phyloP scores from a whole-genome alignment of 2,329 filamentous ascomycete species.

The Sclerotinia sclerotiorum region DNA sequence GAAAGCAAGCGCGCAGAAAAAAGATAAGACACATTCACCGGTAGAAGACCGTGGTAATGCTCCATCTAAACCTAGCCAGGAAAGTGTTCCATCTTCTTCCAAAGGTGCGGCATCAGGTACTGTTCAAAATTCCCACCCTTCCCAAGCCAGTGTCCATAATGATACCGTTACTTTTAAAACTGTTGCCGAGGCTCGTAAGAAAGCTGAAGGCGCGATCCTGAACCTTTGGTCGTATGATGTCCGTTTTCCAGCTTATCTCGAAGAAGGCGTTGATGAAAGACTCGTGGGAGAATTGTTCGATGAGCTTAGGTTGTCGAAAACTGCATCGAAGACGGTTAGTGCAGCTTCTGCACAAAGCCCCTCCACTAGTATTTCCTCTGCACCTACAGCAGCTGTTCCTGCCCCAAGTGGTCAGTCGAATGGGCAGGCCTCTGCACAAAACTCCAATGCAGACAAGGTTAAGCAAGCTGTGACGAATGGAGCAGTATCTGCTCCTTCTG shows the following conservation, averaged over 20 bases:
- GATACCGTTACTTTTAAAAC: slow-evolving; percentile 19
- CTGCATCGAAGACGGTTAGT: slow-evolving; percentile 30
- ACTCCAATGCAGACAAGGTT: neutral
- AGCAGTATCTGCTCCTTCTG: neutral
- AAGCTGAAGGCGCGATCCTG: slow-evolving; percentile 67
- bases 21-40: neutral
- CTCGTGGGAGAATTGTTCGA: slow-evolving; percentile 65
- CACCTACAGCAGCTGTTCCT: neutral
- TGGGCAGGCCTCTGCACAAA: neutral
- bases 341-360: slow-evolving; percentile 12
- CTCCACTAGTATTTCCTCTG: slow-evolving; percentile 11
- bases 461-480: slow-evolving; percentile 10
- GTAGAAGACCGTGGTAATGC: neutral
- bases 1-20: slow-evolving; percentile 1
- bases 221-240: slow-evolving; percentile 66
- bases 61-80: slow-evolving; percentile 9
- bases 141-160: neutral
- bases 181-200: slow-evolving; percentile 43
- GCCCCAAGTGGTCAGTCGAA: slow-evolving; percentile 1
- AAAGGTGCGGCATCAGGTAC: neutral
- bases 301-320: slow-evolving; percentile 58
- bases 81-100: neutral
- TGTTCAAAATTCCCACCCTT: neutral
- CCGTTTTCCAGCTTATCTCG: slow-evolving; percentile 69
- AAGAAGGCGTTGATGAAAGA: slow-evolving; percentile 67